Base-by-base conservation (phyloP, 192 early-diverging fungal species). In the Coemansia sp. region DNA sequence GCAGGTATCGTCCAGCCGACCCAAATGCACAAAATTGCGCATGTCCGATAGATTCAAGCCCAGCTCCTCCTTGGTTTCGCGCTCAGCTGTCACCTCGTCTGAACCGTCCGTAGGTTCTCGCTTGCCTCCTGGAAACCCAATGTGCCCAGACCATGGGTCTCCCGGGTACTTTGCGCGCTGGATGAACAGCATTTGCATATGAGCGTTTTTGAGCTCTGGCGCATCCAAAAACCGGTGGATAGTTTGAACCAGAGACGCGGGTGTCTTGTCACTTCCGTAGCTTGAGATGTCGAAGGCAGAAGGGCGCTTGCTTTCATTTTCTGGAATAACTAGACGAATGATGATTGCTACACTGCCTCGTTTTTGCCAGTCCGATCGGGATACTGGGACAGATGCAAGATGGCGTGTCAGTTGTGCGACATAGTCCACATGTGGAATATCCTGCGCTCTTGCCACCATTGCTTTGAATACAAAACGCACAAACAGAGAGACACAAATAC, bases 111-210 rank as follows among this genome's bases (percentile, higher is more conserved):
- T 3, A 3, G 45, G 13, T 7, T 81, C 78, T 1, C 57, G 72
- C 34, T 81, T 81, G 51, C 78, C 78, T 26, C 78, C 78, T 0
- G 78, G 78, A 37, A 81, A 81, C 55, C 78, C 78, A 52, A 81
- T 81, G 35, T 81, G 72, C 0, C 78, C 78, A 2, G 78, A 81
- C 78, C 78, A 81, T 20, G 78, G 78, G 39, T 81, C 78, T 1
- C 67, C 60, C 0, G 58, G 53, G 39, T 81, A 70, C 63, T 57
- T 45, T 25, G 78, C 68, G 2, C 78, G 72, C 60, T 71, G 78
- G 37, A 81, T 81, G 33, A 75, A 75, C 45, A 81, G 61, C 0
- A 74, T 40, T 46, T 80, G 77, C 28, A 72, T 72, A 0, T 60
- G 66, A 1, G 65, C 62, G 2, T 23, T 3, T 12, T 2, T 1